Conservation (phyloP, 2,329 filamentous ascomycete genomes). For the Pseudocercospora vitis region DNA sequence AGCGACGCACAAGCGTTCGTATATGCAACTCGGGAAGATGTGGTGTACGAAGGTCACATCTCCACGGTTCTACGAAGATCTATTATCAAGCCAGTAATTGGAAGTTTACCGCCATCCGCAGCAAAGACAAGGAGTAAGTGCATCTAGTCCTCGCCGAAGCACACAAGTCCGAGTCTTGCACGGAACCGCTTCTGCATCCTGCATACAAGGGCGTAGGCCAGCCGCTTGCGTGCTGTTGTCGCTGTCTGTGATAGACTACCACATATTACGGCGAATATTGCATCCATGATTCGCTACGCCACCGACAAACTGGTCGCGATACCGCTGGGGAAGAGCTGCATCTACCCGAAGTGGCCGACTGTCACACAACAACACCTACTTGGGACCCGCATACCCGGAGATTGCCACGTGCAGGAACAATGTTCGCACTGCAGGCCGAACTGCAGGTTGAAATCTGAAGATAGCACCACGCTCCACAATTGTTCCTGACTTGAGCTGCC, state of each 20-base stretch:
- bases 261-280: constrained; percentile 6
- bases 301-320: background rate
- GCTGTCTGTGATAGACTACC: background rate
- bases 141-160: background rate
- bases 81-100: background rate
- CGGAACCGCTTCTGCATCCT: background rate
- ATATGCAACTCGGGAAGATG: background rate
- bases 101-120: background rate
- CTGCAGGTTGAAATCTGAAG: constrained; percentile 6
- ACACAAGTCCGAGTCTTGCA: background rate
- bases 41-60: background rate
- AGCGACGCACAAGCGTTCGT: background rate
- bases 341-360: background rate
- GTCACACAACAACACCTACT: constrained; percentile 10
- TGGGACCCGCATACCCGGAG: constrained; percentile 2
- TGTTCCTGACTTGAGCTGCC: constrained; percentile 5
- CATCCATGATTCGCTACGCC: constrained; percentile 5
- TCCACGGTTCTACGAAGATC: background rate
- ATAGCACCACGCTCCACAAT: constrained; percentile 5
- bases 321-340: too few relatives aligned
- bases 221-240: background rate
- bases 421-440: constrained; percentile 19
- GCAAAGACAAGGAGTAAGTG: background rate
- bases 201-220: background rate
- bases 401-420: constrained; percentile 21